phyloP scores from a whole-genome alignment of 148 eudicot genomes.

The Pouteria glomerata region DNA sequence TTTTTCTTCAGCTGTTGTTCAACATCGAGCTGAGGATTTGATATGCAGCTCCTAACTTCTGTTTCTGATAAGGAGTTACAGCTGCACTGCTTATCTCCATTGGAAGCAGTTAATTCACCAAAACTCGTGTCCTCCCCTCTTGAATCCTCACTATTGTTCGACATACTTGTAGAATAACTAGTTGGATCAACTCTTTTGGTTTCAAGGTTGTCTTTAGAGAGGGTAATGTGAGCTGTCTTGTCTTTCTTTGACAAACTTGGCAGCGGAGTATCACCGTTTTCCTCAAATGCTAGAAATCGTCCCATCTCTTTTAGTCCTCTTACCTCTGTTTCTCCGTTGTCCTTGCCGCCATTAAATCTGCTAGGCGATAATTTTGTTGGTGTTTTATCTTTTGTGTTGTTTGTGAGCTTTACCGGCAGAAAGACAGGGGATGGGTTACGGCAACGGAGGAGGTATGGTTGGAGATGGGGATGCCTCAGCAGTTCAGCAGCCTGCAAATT shows the following conservation, averaged over 20 bases:
- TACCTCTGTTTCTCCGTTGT: slow-evolving; percentile 29
- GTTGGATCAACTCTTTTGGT: slow-evolving; percentile 85
- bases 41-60: slow-evolving; percentile 25
- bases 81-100: slow-evolving; percentile 37
- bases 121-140: slow-evolving; percentile 44
- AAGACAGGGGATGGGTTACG: slow-evolving; percentile 65
- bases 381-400: slow-evolving; percentile 50
- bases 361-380: slow-evolving; percentile 45
- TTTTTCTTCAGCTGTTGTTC: neutral
- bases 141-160: slow-evolving; percentile 49
- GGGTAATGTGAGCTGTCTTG: slow-evolving; percentile 27
- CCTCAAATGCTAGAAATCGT: slow-evolving; percentile 28
- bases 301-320: slow-evolving; percentile 28
- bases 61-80: slow-evolving; percentile 30
- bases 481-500: slow-evolving; percentile 76
- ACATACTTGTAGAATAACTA: slow-evolving; percentile 53
- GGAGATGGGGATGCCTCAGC: slow-evolving; percentile 77
- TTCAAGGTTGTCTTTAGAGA: slow-evolving; percentile 55
- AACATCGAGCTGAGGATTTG: slow-evolving; percentile 20
- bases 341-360: slow-evolving; percentile 38
- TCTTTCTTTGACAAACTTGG: slow-evolving; percentile 27
- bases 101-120: slow-evolving; percentile 33
- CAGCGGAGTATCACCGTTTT: slow-evolving; percentile 17
- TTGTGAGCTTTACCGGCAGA: slow-evolving; percentile 79
- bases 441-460: slow-evolving; percentile 70